These are phyloP conservation scores for Harringtonia aguacate DNA, from an alignment of 2,329 filamentous ascomycete species.

Conservation along the genomic window DNA sequence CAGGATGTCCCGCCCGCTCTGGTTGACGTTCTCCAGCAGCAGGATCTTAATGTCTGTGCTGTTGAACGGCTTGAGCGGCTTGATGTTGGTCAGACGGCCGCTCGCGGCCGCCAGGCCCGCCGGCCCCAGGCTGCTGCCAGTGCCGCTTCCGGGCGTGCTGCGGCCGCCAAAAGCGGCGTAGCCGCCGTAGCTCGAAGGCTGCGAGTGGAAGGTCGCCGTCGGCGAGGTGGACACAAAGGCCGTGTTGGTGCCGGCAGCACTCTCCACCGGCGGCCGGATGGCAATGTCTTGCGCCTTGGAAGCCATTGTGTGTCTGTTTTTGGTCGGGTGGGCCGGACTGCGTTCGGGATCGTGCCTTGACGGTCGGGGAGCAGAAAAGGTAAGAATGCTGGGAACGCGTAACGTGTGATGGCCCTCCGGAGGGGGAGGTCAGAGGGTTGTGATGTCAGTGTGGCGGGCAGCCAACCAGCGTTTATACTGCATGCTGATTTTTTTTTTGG, in stretches of 20 bases:
- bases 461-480: neutral
- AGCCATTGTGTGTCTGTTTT: constrained; percentile 7
- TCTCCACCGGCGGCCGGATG: constrained; percentile 36
- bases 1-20: constrained; percentile 77
- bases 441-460: constrained; percentile 7
- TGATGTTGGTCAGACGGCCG: constrained; percentile 32
- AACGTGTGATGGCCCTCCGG: neutral
- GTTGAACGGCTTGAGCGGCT: constrained; percentile 89
- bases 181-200: constrained; percentile 47
- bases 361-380: neutral
- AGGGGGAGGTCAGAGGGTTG: neutral
- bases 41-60: constrained; percentile 95
- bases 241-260: constrained; percentile 21
- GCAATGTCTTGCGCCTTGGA: constrained; percentile 15
- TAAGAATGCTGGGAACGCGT: neutral
- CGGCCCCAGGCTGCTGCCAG: constrained; percentile 22
- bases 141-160: constrained; percentile 1
- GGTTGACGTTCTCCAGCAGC: constrained; percentile 90
- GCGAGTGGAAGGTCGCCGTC: constrained; percentile 62
- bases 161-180: constrained; percentile 13
- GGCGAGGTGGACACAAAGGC: constrained; percentile 67
- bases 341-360: no score
- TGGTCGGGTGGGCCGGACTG: no score
- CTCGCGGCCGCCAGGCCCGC: constrained; percentile 20
- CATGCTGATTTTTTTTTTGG: neutral